Evolutionary conservation across 2,329 filamentous ascomycete species (phyloP).

Genomic region (Claviceps purpurea): DNA sequence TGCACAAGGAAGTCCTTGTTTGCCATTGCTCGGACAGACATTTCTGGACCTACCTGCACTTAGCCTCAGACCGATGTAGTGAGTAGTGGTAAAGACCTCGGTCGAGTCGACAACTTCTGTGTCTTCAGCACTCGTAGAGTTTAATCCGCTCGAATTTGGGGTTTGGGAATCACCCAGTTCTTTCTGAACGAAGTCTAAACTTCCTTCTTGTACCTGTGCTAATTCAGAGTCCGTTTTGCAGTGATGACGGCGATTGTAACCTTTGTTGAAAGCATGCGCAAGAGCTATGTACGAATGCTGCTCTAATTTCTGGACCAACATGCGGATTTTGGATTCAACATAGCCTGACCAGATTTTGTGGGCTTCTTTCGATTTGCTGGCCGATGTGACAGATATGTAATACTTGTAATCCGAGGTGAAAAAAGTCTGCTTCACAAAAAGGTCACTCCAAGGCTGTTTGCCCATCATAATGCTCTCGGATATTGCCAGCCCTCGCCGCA

Average conservation of each 20-base stretch:
- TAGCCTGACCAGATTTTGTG: conserved; percentile 82
- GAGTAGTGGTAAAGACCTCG: conserved; percentile 74
- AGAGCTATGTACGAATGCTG: conserved; percentile 65
- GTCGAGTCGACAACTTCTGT: conserved; percentile 13
- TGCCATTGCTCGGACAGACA: background rate
- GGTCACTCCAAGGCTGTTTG: conserved; percentile 67
- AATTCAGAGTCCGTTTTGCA: conserved; percentile 43
- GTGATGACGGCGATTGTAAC: conserved; percentile 69
- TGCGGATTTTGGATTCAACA: conserved; percentile 83
- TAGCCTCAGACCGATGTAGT: conserved; percentile 83
- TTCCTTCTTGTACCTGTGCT: conserved; percentile 41
- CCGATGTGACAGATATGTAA: conserved; percentile 77
- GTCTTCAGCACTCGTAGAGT: conserved; percentile 32
- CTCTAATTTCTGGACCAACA: conserved; percentile 74
- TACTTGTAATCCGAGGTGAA: conserved; percentile 92
- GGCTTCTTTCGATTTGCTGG: conserved; percentile 70
- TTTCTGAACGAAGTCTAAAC: conserved; percentile 30
- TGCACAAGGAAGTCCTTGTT: background rate
- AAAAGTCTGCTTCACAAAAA: conserved; percentile 85
- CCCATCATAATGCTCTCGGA: conserved; percentile 68
- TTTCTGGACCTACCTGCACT: conserved; percentile 46
- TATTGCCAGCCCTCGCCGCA: conserved; percentile 64
- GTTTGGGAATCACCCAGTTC: conserved; percentile 20
- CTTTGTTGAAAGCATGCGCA: conserved; percentile 86
- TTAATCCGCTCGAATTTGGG: background rate